A percentile compares a stretch with the other conserved stretches of the same genome.
Conservation (phyloP, 805 yeast genomes). For the Jamesozyma lodderae region DNA sequence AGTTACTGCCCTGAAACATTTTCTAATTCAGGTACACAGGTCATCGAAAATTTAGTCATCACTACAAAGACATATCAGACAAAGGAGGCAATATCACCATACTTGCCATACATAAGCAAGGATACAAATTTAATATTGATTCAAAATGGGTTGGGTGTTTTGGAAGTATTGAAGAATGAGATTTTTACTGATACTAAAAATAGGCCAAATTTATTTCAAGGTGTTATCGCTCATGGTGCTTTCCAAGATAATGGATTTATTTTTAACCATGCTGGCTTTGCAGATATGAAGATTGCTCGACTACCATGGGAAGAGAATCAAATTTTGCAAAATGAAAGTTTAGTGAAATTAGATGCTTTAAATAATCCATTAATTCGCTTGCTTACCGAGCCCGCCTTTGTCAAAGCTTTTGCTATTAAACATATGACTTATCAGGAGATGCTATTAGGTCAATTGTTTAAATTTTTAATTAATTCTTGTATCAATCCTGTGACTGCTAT, state of each 20-base stretch:
- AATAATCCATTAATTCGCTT: conserved; percentile 25
- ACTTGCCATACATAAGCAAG: conserved; percentile 39
- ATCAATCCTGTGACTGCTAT: conserved; percentile 79
- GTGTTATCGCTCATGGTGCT: conserved; percentile 79
- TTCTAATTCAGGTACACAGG: conserved; percentile 9
- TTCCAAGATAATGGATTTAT: conserved; percentile 39
- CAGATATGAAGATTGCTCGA: conserved; percentile 50
- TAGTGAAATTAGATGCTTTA: conserved; percentile 8
- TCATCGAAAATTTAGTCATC: conserved; percentile 51
- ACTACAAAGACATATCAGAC: conserved; percentile 80
- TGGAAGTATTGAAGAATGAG: conserved; percentile 42
- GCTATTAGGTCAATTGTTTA: conserved; percentile 57
- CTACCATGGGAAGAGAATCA: conserved; percentile 36
- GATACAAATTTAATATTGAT: conserved; percentile 58
- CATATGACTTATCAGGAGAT: conserved; percentile 39
- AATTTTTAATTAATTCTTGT: conserved; percentile 71
- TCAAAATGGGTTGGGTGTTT: conserved; percentile 87
- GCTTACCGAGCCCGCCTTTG: conserved; percentile 19
- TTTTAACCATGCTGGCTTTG: conserved; percentile 60
- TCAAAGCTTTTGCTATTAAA: conserved; percentile 23
- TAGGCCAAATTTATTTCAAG: conserved; percentile 58
- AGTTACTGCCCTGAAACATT: conserved; percentile 20
- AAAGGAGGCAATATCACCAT: conserved; percentile 47
- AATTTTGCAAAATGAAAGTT: conserved; percentile 15
- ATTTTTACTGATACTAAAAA: conserved; percentile 45